A percentile compares a stretch with the other conserved stretches of the same genome.
These are phyloP conservation scores for Alternaria conjuncta DNA, from an alignment of 2,329 filamentous ascomycete genomes.

Conservation along the genomic window DNA sequence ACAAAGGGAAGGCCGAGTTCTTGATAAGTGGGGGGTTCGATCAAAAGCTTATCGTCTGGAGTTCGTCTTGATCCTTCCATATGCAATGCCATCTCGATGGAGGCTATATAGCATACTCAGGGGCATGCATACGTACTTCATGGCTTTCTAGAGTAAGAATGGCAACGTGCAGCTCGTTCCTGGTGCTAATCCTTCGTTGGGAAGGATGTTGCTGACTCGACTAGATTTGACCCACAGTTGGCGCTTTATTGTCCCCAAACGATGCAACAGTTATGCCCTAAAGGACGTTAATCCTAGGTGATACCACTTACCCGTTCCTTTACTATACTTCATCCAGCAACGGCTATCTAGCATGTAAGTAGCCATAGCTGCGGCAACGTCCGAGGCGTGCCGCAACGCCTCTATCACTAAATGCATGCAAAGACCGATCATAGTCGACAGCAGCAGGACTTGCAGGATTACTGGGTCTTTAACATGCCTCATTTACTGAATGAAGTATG, in stretches of 20 bases:
- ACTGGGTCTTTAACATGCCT: neutral
- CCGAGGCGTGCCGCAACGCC: neutral
- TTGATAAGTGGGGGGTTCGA: conserved; percentile 70
- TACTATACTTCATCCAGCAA: neutral
- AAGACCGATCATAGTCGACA: neutral
- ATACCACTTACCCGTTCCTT: neutral
- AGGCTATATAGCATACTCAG: neutral
- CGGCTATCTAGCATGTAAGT: neutral
- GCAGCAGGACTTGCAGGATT: neutral
- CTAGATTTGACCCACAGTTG: neutral
- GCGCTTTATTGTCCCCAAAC: neutral
- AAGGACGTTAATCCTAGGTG: neutral
- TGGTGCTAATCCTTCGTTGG: neutral
- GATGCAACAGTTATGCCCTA: neutral
- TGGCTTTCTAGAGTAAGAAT: neutral
- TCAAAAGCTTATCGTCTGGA: conserved; percentile 66
- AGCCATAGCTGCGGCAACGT: neutral
- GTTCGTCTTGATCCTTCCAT: conserved; percentile 1
- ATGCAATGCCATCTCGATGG: neutral
- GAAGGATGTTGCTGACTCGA: neutral
- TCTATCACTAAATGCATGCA: neutral
- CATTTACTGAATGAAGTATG: neutral
- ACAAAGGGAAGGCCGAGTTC: conserved; percentile 54
- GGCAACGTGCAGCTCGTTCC: neutral
- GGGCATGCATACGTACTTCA: neutral